Evolutionary conservation across 163 green algal species (phyloP).

Genomic region (Chlorella variabilis): DNA sequence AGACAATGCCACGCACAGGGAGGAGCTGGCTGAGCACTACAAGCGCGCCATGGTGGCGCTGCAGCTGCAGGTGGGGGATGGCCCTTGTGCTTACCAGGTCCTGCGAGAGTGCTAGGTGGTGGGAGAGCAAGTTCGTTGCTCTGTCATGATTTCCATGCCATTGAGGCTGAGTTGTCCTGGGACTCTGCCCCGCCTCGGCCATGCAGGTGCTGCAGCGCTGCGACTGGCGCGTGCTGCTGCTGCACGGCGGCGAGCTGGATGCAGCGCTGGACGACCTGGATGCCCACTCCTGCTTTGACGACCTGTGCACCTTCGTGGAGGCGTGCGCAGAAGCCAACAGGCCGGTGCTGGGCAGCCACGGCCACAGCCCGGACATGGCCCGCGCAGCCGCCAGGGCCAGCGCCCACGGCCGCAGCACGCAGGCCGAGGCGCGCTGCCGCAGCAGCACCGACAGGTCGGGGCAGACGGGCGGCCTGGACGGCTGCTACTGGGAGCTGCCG

Average conservation of each 20-base stretch:
- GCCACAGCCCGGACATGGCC: neutral
- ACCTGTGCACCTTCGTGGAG: neutral
- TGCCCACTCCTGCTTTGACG: neutral
- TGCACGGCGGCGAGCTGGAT: neutral
- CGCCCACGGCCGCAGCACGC: neutral
- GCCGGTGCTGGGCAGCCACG: neutral
- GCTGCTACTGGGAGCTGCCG: neutral
- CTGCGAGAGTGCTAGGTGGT: no score
- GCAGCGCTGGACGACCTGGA: neutral
- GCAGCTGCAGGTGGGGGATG: constrained; percentile 21
- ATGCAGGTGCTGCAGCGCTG: constrained; percentile 26
- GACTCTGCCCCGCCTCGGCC: neutral
- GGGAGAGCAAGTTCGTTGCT: no score
- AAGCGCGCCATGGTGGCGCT: neutral
- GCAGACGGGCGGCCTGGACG: constrained; percentile 21
- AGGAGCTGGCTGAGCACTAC: neutral
- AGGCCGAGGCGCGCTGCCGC: no score
- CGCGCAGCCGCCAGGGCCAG: neutral
- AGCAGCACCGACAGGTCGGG: neutral
- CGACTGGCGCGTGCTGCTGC: constrained; percentile 25
- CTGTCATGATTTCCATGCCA: neutral
- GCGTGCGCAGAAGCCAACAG: neutral
- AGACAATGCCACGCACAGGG: neutral
- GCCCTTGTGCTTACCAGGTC: no score
- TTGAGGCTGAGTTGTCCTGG: neutral